These are phyloP conservation scores for Ascochyta koolunga DNA, from an alignment of 2,329 filamentous ascomycete genomes.

Conservation along the genomic window DNA sequence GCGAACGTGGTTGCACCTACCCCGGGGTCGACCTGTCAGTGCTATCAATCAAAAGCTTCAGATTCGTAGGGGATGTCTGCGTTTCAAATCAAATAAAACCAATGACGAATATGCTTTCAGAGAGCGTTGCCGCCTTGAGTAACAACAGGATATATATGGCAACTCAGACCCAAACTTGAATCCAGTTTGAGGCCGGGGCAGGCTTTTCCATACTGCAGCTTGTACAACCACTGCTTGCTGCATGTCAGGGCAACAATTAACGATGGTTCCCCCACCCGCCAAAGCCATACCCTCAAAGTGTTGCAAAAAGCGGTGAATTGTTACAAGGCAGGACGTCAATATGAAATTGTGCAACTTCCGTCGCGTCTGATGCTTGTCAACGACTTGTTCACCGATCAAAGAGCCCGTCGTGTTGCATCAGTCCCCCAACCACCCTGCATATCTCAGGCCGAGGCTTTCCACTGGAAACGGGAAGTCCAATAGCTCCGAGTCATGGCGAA, in stretches of 20 bases:
- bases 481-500: not conserved
- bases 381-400: slow-evolving; percentile 9
- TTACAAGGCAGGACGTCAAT: not conserved
- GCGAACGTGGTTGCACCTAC: not conserved
- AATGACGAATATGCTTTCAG: not conserved
- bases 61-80: too few species aligned
- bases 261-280: not conserved
- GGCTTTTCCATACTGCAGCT: not conserved
- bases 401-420: not conserved
- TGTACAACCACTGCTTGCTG: not conserved
- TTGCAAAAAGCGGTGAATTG: slow-evolving; percentile 1
- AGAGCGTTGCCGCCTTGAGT: not conserved
- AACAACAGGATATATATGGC: not conserved
- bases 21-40: not conserved
- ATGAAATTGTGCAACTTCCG: not conserved
- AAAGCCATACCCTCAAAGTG: not conserved
- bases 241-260: not conserved
- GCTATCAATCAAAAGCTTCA: not conserved
- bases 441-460: not conserved
- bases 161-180: not conserved
- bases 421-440: not conserved
- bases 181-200: not conserved
- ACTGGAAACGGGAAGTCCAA: not conserved
- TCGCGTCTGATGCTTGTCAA: not conserved
- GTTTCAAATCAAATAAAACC: not conserved